Evolutionary conservation across 225 moss, liverwort and hornwort genomes (phyloP).

Genomic region (Rhytidiadelphus loreus): DNA sequence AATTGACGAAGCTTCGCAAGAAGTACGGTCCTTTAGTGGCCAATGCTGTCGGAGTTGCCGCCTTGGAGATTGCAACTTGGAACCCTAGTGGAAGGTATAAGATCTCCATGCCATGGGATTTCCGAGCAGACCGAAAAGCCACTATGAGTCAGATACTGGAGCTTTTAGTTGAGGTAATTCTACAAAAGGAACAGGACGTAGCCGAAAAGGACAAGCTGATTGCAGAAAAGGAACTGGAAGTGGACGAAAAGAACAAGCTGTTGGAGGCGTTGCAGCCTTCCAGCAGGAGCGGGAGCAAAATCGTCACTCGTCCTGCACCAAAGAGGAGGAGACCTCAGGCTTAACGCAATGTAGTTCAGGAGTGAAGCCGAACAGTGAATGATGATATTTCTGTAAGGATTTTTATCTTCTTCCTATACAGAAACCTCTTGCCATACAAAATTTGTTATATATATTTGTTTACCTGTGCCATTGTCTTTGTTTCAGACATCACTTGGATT

Average conservation of each 20-base stretch:
- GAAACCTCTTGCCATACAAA: neutral
- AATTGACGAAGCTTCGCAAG: slow-evolving; percentile 12
- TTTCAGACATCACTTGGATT: neutral
- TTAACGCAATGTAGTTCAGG: neutral
- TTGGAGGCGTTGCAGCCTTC: slow-evolving; percentile 2
- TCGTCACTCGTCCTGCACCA: neutral
- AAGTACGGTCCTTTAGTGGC: slow-evolving; percentile 17
- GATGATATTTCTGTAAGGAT: neutral
- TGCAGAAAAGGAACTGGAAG: neutral
- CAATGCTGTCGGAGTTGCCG: slow-evolving; percentile 16
- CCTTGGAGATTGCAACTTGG: slow-evolving; percentile 28
- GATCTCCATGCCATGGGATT: slow-evolving; percentile 26
- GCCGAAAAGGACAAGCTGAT: neutral
- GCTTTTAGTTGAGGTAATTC: neutral
- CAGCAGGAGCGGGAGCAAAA: neutral
- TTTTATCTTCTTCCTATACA: neutral
- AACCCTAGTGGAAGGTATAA: slow-evolving; percentile 37
- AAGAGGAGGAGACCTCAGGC: neutral
- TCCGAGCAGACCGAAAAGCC: slow-evolving; percentile 7
- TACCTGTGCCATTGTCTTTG: neutral
- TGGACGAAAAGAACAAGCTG: slow-evolving; percentile 1
- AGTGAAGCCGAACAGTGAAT: neutral
- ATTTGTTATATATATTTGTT: neutral
- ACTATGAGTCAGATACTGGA: slow-evolving; percentile 7
- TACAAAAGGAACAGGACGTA: neutral